Evolutionary conservation across 2,329 filamentous ascomycete genomes (phyloP), one percentile per base, ranked within the genome.

Genomic region (Monilinia laxa): DNA sequence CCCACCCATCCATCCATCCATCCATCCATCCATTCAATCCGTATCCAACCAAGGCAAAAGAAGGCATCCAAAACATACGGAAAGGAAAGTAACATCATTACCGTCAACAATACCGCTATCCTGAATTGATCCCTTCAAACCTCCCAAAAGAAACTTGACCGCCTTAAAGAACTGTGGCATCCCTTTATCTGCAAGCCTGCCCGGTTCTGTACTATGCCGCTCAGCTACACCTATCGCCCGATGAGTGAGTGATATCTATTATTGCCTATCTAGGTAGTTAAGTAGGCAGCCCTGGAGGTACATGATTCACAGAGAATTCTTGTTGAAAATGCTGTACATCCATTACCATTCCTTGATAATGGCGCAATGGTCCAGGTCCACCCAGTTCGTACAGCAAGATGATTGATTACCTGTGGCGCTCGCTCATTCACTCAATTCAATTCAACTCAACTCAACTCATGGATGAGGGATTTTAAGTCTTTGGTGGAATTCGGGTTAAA

Each of bases 41-140:
- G 20, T 35, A 59, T 59, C 7, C 42, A 59, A n/a, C 28, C 56
- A 35, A 49, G 42, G 56, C 56, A 60, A 60, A 49, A 23, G 42
- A 49, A 59, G 57, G 57, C 57, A 60, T 38, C 42, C 42, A 60
- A 60, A 35, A 60, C 42, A 49, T 9, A 38, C 57, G 57, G 57
- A 25, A 60, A 20, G 16, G 35, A 4, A 14, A n/a, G 52, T 49
- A n/a, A 12, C 35, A 23, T 11, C 4, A 11, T 35, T 35, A 5
- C 31, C 31, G 31, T 35, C 31, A 4, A 35, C 31, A 9, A 35
- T 35, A 35, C 31, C 31, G 31, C 31, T 35, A 35, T 35, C 31
- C 31, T 35, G 3, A 35, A 35, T 35, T 9, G 1, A 35, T 35
- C 31, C 31, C 31, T 35, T 35, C 31, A 28, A 38, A 18, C 31